Evolutionary conservation across 2,329 filamentous ascomycete species (phyloP), one percentile per base, ranked within the genome.

Genomic region (Exophiala sideris): DNA sequence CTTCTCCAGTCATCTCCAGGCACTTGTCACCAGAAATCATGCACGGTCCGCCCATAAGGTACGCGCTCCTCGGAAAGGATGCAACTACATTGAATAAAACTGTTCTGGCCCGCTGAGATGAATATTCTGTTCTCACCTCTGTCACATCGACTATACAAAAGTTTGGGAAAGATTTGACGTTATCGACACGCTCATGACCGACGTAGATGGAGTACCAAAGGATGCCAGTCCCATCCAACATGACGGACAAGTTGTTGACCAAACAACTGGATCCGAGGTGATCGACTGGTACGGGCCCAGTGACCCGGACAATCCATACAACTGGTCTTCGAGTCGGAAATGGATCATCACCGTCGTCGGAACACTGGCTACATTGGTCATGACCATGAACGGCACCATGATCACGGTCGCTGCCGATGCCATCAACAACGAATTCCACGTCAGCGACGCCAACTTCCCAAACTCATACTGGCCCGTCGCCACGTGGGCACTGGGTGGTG

Each of bases 401-500:
- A 67, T 73, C 59, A 70, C 69, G 3, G 67, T 67, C 12, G 70
- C 68, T 8, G 70, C 72, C 33, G 60, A 57, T 1, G 61, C 65
- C 1, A 70, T 71, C 49, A 73, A 73, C 44, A 42, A 59, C 9
- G 54, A 52, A 16, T 62, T 62, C 44, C 12, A 55, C 35, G 42
- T 61, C 44, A 58, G 57, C 52, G 62, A 75, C 41, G 64, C 66
- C 14, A 45, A 48, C 0, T 75, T 76, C 46, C 71, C 73, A 10
- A 63, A 73, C 50, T 69, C 68, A 8, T 74, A 71, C 54, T 76
- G 71, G 68, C 65, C 69, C 1, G 68, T 72, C 0, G 65, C 73
- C 5, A 70, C 68, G 5, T 76, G 72, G 74, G 72, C 69, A 14
- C 48, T 75, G 1, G 73, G 73, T 1, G 74, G 68, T 7, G 75